Evolutionary conservation across 805 yeast genomes (phyloP).

Genomic region (Lachancea sp.): DNA sequence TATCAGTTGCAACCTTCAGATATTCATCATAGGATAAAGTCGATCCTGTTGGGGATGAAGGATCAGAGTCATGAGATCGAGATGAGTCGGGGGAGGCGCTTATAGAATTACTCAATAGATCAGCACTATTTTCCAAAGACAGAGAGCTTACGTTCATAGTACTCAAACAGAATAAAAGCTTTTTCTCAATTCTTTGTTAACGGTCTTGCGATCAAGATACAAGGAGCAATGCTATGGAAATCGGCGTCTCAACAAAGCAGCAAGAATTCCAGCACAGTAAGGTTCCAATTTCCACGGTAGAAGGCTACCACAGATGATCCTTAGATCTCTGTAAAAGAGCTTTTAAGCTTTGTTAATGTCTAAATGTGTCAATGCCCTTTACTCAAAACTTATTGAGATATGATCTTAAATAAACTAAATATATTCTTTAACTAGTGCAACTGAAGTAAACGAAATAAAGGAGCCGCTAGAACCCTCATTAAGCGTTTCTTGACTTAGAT

Average conservation of each 20-base stretch:
- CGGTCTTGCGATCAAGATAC: too few species aligned
- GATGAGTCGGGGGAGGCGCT: constrained; percentile 5
- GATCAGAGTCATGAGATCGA: background rate
- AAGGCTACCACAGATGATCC: background rate
- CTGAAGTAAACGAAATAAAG: too few species aligned
- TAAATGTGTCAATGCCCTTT: background rate
- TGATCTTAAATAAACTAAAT: too few species aligned
- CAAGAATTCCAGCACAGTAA: background rate
- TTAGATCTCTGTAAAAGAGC: background rate
- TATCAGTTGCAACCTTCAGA: constrained; percentile 55
- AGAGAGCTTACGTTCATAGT: constrained; percentile 1
- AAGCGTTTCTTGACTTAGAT: too few species aligned
- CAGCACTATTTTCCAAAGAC: background rate
- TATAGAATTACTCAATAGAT: background rate
- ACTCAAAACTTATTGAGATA: background rate
- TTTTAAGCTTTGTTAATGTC: background rate
- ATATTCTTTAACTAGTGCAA: too few species aligned
- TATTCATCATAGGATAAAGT: constrained; percentile 40
- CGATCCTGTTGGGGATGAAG: constrained; percentile 13
- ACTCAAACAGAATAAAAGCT: background rate
- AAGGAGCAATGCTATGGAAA: too few species aligned
- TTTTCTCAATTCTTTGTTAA: too few species aligned
- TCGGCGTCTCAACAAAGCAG: too few species aligned
- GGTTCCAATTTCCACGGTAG: background rate
- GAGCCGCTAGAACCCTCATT: too few species aligned